These are phyloP conservation scores for Neofusicoccum kwambonambiense DNA, from an alignment of 2,329 filamentous ascomycete genomes.

Conservation along the genomic window DNA sequence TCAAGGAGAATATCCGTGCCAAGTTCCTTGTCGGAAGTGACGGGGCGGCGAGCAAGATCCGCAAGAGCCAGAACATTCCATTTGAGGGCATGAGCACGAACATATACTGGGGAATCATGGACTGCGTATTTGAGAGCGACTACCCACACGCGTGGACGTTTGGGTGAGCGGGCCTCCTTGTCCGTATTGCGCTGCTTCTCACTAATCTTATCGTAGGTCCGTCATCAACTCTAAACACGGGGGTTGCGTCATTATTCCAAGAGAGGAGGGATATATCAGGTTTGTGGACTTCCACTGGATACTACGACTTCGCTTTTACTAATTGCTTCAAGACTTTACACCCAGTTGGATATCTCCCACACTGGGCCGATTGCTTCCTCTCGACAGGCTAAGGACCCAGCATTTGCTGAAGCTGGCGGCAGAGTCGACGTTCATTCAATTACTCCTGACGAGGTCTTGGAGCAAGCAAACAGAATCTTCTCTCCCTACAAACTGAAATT, in stretches of 20 bases:
- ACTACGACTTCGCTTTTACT: no score
- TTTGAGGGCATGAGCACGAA: constrained; percentile 34
- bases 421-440: constrained; percentile 33
- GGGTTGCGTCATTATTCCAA: constrained; percentile 34
- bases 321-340: constrained; percentile 28
- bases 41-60: constrained; percentile 32
- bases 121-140: constrained; percentile 22
- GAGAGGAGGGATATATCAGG: constrained; percentile 31
- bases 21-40: constrained; percentile 36
- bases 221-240: constrained; percentile 29
- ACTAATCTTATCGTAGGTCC: neutral
- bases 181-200: no score
- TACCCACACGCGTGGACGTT: constrained; percentile 25
- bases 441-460: constrained; percentile 36
- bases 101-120: constrained; percentile 37
- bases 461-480: constrained; percentile 36
- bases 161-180: neutral
- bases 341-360: constrained; percentile 28
- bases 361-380: constrained; percentile 21
- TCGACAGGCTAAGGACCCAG: constrained; percentile 24
- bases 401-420: constrained; percentile 29
- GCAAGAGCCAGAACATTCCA: constrained; percentile 30
- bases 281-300: neutral
- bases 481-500: constrained; percentile 35
- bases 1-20: constrained; percentile 26